These are phyloP conservation scores for Inonotus hispidus DNA, from an alignment of 1,284 basidiomycete species.

Conservation along the genomic window DNA sequence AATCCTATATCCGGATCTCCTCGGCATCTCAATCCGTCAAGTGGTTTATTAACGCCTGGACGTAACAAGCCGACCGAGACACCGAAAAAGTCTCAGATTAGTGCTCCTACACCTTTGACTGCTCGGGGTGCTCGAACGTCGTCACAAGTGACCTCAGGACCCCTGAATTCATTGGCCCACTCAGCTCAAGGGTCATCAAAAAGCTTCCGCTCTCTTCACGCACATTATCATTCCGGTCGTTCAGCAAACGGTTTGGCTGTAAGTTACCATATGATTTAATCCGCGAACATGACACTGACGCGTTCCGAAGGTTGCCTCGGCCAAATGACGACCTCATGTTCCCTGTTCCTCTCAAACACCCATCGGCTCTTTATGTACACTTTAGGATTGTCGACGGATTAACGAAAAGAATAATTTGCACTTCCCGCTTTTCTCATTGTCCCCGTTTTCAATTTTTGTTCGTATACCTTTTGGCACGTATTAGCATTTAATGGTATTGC, in stretches of 20 bases:
- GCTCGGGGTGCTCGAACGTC: constrained; percentile 61
- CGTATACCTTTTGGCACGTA: constrained; percentile 1
- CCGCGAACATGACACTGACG: not conserved
- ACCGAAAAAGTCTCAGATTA: constrained; percentile 81
- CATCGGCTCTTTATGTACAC: not conserved
- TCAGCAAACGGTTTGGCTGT: constrained; percentile 33
- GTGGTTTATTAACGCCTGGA: constrained; percentile 36
- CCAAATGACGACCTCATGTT: constrained; percentile 5
- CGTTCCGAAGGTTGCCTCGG: constrained; percentile 8
- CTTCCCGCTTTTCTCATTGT: not conserved
- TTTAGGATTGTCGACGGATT: not conserved
- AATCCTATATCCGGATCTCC: constrained; percentile 40
- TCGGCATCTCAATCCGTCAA: constrained; percentile 52
- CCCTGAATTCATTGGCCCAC: constrained; percentile 39
- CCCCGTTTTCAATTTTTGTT: not conserved
- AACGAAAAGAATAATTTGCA: not conserved
- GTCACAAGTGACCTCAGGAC: constrained; percentile 53
- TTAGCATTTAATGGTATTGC: not conserved
- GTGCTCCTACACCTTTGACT: constrained; percentile 77
- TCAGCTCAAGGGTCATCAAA: constrained; percentile 32
- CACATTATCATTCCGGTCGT: constrained; percentile 38
- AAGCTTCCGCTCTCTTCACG: constrained; percentile 37
- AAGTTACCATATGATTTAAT: not conserved
- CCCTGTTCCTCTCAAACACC: not conserved
- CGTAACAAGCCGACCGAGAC: constrained; percentile 62